Evolutionary conservation across 805 yeast genomes (phyloP).

Genomic region (Hanseniaspora pseudoguilliermondii): DNA sequence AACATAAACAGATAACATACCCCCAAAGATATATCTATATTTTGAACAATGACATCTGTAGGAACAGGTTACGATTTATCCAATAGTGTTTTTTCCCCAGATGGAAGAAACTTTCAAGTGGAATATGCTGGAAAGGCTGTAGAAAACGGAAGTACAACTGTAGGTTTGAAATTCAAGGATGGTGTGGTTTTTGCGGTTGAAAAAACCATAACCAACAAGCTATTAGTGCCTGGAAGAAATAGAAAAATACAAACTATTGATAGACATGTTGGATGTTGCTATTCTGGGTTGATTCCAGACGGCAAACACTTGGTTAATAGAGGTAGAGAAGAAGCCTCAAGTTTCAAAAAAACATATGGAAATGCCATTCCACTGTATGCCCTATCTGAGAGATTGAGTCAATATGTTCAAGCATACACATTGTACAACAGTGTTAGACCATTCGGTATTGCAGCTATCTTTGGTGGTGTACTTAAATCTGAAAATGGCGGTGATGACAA

Average conservation of each 20-base stretch:
- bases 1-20: no score
- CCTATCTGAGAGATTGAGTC: conserved; percentile 75
- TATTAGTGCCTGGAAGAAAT: conserved; percentile 80
- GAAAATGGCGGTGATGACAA: conserved; percentile 49
- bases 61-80: conserved; percentile 99
- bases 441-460: conserved; percentile 82
- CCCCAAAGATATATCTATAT: neutral
- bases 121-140: conserved; percentile 97
- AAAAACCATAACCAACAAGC: conserved; percentile 72
- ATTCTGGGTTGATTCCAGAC: conserved; percentile 91
- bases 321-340: conserved; percentile 81
- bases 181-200: conserved; percentile 98
- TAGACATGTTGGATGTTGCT: conserved; percentile 85
- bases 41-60: conserved; percentile 55
- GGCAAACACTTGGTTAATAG: conserved; percentile 86
- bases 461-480: conserved; percentile 70
- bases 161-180: conserved; percentile 83
- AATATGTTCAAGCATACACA: conserved; percentile 89
- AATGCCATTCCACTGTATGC: conserved; percentile 67
- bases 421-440: conserved; percentile 96
- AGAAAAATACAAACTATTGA: conserved; percentile 86
- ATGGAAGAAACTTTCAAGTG: conserved; percentile 91
- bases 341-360: conserved; percentile 66
- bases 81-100: conserved; percentile 80
- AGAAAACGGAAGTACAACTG: conserved; percentile 90